Percentiles rank a stretch among this genome's conserved stretches.
Conservation (phyloP, 2,329 filamentous ascomycete species). For the Paraphaeosphaeria sporulosa region DNA sequence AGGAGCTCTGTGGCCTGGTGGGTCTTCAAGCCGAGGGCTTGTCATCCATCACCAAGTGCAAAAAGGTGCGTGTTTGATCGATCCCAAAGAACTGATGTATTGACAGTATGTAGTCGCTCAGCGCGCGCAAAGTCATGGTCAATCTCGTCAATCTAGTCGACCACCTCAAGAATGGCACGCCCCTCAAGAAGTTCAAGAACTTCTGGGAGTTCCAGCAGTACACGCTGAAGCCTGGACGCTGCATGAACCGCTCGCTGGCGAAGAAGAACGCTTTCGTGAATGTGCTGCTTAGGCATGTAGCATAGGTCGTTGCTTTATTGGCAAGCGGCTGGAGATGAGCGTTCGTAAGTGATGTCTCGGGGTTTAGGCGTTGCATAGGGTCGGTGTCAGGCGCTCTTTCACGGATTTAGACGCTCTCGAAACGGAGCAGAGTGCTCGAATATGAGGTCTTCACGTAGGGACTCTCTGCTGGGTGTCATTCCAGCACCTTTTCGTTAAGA, state of each 20-base stretch:
- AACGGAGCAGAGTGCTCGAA: background rate
- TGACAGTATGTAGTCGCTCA: slow-evolving; percentile 15
- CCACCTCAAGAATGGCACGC: slow-evolving; percentile 21
- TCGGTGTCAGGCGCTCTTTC: background rate
- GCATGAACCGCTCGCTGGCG: slow-evolving; percentile 11
- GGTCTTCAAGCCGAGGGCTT: slow-evolving; percentile 9
- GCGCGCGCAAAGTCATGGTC: slow-evolving; percentile 21
- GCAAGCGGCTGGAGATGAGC: background rate
- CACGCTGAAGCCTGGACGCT: slow-evolving; percentile 14
- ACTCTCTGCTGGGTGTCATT: background rate
- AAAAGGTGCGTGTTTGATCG: slow-evolving; percentile 16
- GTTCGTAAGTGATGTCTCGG: too few species aligned
- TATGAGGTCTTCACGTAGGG: too few species aligned
- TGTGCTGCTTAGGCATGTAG: slow-evolving; percentile 25
- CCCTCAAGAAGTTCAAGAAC: slow-evolving; percentile 24
- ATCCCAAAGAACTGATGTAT: background rate
- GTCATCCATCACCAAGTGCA: slow-evolving; percentile 18
- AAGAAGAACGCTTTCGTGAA: slow-evolving; percentile 34
- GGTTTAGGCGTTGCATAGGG: background rate
- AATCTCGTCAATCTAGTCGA: slow-evolving; percentile 33
- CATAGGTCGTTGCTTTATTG: background rate
- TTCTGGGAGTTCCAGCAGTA: slow-evolving; percentile 20
- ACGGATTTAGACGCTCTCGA: too few species aligned
- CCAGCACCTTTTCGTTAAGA: background rate
- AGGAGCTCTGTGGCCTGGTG: slow-evolving; percentile 19